Percentiles rank a stretch among this genome's conserved stretches.
These are phyloP conservation scores for Microdochium paspali DNA, from an alignment of 2,329 filamentous ascomycete species.

Conservation along the genomic window DNA sequence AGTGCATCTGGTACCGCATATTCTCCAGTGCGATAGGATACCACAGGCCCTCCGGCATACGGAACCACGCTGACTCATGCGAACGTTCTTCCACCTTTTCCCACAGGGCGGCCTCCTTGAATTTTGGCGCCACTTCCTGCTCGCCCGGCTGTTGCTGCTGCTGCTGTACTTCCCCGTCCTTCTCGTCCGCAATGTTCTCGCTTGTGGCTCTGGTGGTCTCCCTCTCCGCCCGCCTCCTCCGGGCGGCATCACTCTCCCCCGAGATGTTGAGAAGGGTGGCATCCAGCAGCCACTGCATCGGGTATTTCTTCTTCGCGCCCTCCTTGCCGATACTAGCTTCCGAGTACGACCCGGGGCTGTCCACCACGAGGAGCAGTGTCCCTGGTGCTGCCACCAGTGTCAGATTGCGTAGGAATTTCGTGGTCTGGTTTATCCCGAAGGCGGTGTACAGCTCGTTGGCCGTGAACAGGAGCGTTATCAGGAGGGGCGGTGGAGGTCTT, in stretches of 20 bases:
- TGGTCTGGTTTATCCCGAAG: constrained; percentile 64
- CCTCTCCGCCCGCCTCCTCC: not conserved
- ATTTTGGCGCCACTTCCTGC: constrained; percentile 10
- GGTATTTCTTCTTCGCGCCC: constrained; percentile 57
- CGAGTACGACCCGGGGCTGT: constrained; percentile 90
- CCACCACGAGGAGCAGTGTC: constrained; percentile 72
- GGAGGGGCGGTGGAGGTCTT: constrained; percentile 21
- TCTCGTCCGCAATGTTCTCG: not conserved
- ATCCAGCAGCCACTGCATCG: constrained; percentile 89
- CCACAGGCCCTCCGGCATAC: constrained; percentile 53
- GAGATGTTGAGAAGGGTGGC: constrained; percentile 54
- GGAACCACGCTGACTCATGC: constrained; percentile 79
- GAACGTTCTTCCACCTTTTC: constrained; percentile 52
- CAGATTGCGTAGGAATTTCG: constrained; percentile 62
- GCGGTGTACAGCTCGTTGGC: constrained; percentile 88
- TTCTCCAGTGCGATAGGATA: constrained; percentile 88
- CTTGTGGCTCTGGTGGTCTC: not conserved
- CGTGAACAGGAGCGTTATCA: constrained; percentile 86
- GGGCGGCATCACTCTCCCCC: not conserved
- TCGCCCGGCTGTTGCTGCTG: too few species aligned
- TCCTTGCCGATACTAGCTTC: constrained; percentile 61
- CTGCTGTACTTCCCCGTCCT: constrained; percentile 25
- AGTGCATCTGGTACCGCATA: constrained; percentile 88
- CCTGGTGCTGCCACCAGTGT: constrained; percentile 47
- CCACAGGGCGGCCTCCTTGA: constrained; percentile 43